Evolutionary conservation across 1,284 basidiomycete genomes (phyloP).

Genomic region (Baeospora myosura): DNA sequence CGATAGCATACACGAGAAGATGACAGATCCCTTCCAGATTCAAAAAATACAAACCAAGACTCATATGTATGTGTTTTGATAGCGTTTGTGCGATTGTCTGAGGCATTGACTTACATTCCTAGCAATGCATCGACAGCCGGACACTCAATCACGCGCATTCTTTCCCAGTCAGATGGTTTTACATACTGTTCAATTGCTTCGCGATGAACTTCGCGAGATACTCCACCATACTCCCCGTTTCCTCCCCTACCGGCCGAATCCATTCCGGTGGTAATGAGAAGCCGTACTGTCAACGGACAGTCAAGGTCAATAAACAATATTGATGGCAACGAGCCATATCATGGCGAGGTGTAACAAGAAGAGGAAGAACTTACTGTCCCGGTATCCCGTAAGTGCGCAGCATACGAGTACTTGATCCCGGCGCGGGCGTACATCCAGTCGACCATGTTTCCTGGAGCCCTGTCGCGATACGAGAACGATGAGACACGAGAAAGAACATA

Average conservation of each 20-base stretch:
- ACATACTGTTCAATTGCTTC: slow-evolving; percentile 15
- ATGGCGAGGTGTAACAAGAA: slow-evolving; percentile 1
- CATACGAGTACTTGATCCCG: slow-evolving; percentile 71
- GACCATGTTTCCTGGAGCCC: slow-evolving; percentile 66
- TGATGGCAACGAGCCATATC: slow-evolving; percentile 6
- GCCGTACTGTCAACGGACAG: slow-evolving; percentile 50
- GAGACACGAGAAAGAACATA: not conserved
- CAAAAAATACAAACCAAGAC: too few relatives aligned
- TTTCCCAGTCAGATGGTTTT: too few relatives aligned
- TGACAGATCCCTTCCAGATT: too few relatives aligned
- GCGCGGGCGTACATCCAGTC: slow-evolving; percentile 69
- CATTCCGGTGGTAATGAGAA: slow-evolving; percentile 68
- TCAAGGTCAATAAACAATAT: slow-evolving; percentile 3
- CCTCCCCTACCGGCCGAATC: slow-evolving; percentile 76
- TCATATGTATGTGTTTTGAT: too few relatives aligned
- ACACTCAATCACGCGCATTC: too few relatives aligned
- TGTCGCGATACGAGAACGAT: slow-evolving; percentile 14
- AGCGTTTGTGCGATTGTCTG: too few relatives aligned
- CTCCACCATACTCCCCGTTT: slow-evolving; percentile 57
- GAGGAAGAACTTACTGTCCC: slow-evolving; percentile 55
- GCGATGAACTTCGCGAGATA: slow-evolving; percentile 67
- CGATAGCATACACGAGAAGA: too few relatives aligned
- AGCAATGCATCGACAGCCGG: too few relatives aligned
- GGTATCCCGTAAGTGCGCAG: slow-evolving; percentile 74
- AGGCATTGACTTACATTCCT: too few relatives aligned